phyloP scores from a whole-genome alignment of 2,329 filamentous ascomycete genomes.

The Mycogone perniciosa region DNA sequence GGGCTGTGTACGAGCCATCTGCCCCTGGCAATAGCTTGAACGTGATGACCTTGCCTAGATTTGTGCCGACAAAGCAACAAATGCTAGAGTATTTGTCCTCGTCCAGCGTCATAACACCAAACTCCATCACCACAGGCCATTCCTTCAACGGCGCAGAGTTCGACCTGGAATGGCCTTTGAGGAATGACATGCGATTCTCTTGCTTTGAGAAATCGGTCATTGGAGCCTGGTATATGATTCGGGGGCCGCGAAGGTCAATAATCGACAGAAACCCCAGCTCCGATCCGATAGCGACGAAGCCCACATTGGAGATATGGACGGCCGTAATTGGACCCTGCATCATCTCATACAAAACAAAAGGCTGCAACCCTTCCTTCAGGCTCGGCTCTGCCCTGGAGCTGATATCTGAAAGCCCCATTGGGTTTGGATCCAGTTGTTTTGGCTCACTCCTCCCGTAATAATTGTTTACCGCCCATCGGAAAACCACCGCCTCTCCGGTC shows the following conservation, averaged over 20 bases:
- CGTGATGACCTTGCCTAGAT: conserved; percentile 72
- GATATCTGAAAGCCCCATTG: conserved; percentile 70
- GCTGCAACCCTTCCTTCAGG: conserved; percentile 75
- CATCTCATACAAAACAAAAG: conserved; percentile 75
- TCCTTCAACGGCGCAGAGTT: conserved; percentile 47
- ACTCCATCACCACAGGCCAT: conserved; percentile 77
- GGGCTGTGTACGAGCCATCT: conserved; percentile 60
- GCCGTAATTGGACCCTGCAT: conserved; percentile 75
- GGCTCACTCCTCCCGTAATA: conserved; percentile 57
- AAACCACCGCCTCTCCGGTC: conserved; percentile 80
- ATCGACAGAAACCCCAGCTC: conserved; percentile 75
- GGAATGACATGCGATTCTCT: conserved; percentile 71
- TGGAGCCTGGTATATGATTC: conserved; percentile 70
- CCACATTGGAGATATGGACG: conserved; percentile 80
- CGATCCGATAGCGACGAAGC: conserved; percentile 83
- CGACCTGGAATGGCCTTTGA: conserved; percentile 36
- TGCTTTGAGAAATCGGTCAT: conserved; percentile 67
- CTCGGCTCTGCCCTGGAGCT: conserved; percentile 61
- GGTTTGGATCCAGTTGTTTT: conserved; percentile 48
- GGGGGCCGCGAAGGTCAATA: conserved; percentile 81
- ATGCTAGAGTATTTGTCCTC: conserved; percentile 96
- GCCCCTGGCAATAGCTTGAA: conserved; percentile 82
- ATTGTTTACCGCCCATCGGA: conserved; percentile 79
- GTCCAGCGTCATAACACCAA: conserved; percentile 88
- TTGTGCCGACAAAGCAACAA: conserved; percentile 84